Evolutionary conservation across 2,329 filamentous ascomycete genomes (phyloP).

Genomic region (Clarireedia sp.): DNA sequence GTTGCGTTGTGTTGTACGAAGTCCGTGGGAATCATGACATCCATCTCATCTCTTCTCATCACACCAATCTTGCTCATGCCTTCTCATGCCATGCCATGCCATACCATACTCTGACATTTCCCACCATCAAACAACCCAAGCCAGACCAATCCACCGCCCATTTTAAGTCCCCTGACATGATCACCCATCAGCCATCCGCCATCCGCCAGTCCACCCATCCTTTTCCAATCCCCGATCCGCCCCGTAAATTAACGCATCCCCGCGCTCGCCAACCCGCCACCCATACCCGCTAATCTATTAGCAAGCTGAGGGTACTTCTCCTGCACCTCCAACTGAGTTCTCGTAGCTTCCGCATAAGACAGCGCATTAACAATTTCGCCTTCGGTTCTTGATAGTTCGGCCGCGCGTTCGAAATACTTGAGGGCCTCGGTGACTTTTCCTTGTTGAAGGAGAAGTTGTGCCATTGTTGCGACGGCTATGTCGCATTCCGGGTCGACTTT

Average conservation of each 20-base stretch:
- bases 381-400: slow-evolving; percentile 88
- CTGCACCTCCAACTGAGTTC: slow-evolving; percentile 88
- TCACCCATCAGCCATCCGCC: too few relatives aligned
- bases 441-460: slow-evolving; percentile 92
- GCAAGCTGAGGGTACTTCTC: slow-evolving; percentile 79
- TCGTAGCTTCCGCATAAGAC: slow-evolving; percentile 92
- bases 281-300: slow-evolving; percentile 58
- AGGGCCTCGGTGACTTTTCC: slow-evolving; percentile 93
- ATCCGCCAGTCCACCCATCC: not conserved
- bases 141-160: not conserved
- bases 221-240: not conserved
- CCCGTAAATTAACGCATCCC: slow-evolving; percentile 21
- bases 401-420: slow-evolving; percentile 93
- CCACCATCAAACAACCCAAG: not conserved
- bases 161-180: too few relatives aligned
- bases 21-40: slow-evolving; percentile 5
- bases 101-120: not conserved
- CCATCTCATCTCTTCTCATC: not conserved
- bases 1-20: not conserved
- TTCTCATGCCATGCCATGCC: not conserved
- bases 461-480: slow-evolving; percentile 97
- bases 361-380: slow-evolving; percentile 94
- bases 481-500: slow-evolving; percentile 96
- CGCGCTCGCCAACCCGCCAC: slow-evolving; percentile 28
- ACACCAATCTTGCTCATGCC: not conserved